Evolutionary conservation across 108 stramenopile species (phyloP), one percentile per base, ranked within the genome.

Genomic region (Nitzschia sp.): DNA sequence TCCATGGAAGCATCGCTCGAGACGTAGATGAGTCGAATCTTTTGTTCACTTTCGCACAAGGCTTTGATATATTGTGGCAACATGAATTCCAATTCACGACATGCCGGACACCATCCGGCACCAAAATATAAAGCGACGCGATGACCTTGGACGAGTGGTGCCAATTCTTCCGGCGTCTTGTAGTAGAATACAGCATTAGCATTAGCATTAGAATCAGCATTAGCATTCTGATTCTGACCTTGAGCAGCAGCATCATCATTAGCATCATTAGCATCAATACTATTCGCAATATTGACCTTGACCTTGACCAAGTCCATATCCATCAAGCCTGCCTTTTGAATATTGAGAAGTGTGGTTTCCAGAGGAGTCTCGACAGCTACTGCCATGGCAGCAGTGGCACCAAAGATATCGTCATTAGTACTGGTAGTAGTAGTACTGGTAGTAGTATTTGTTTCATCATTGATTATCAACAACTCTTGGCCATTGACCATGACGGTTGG

Each of bases 121-220:
- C 79, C 76, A 63, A 88, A 85, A 45, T 88, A 88, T 25, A 85
- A 71, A 6, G 81, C 87, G 3, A 88, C 82, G 9, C 82, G 84
- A 56, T 84, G 81, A 19, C 78, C 80, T 26, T 31, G 11, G 9
- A 86, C 58, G 50, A 36, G 28, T 6, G 53, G 53, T 17, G 57
- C 34, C 38, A 83, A 44, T 48, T 35, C 41, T n/a, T n/a, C n/a
- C n/a, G n/a, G n/a, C n/a, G n/a, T n/a, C n/a, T n/a, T 53, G 76
- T 67, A n/a, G 68, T 34, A 19, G 38, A 45, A 4, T 64, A n/a
- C n/a, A n/a, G n/a, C n/a, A n/a, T n/a, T n/a, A n/a, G n/a, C n/a
- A n/a, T n/a, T n/a, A n/a, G n/a, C n/a, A n/a, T n/a, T n/a, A n/a
- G n/a, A n/a, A n/a, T n/a, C n/a, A n/a, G n/a, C n/a, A n/a, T n/a